A percentile compares a stretch with the other conserved stretches of the same genome.
phyloP scores from a whole-genome alignment of 2,329 filamentous ascomycete genomes.

The Sporothrix mexicana region DNA sequence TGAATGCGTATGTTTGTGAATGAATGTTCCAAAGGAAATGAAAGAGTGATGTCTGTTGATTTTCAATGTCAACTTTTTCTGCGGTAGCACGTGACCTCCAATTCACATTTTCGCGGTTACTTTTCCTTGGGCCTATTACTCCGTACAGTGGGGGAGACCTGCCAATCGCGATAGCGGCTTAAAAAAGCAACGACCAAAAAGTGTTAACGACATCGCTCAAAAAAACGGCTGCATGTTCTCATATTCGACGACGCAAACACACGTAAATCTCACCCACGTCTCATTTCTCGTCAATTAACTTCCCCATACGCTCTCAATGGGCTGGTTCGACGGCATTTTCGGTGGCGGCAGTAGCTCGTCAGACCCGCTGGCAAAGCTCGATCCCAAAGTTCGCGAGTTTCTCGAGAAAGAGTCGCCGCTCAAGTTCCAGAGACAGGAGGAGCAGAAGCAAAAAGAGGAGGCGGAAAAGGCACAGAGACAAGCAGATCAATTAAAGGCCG shows the following conservation, averaged over 20 bases:
- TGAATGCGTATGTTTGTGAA: neutral
- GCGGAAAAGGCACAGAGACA: slow-evolving; percentile 37
- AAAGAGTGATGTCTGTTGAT: neutral
- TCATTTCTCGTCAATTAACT: neutral
- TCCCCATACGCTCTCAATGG: slow-evolving; percentile 51
- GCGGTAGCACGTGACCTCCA: slow-evolving; percentile 22
- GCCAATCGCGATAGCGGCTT: slow-evolving; percentile 28
- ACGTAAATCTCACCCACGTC: neutral
- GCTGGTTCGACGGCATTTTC: slow-evolving; percentile 63
- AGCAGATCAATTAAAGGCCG: slow-evolving; percentile 28
- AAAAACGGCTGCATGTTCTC: neutral
- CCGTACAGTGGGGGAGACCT: neutral
- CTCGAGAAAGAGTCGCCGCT: slow-evolving; percentile 81
- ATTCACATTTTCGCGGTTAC: neutral
- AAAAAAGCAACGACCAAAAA: slow-evolving; percentile 26
- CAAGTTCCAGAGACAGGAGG: slow-evolving; percentile 50
- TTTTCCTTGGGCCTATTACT: neutral
- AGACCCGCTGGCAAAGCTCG: slow-evolving; percentile 75
- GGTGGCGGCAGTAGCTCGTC: slow-evolving; percentile 48
- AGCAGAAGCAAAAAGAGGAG: slow-evolving; percentile 38
- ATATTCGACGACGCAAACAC: neutral
- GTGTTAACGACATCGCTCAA: neutral
- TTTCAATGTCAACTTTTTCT: neutral
- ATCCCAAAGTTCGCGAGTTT: slow-evolving; percentile 83
- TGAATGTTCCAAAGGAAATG: too few relatives aligned